phyloP scores from a whole-genome alignment of 2,329 filamentous ascomycete species.

The Cordyceps militaris region DNA sequence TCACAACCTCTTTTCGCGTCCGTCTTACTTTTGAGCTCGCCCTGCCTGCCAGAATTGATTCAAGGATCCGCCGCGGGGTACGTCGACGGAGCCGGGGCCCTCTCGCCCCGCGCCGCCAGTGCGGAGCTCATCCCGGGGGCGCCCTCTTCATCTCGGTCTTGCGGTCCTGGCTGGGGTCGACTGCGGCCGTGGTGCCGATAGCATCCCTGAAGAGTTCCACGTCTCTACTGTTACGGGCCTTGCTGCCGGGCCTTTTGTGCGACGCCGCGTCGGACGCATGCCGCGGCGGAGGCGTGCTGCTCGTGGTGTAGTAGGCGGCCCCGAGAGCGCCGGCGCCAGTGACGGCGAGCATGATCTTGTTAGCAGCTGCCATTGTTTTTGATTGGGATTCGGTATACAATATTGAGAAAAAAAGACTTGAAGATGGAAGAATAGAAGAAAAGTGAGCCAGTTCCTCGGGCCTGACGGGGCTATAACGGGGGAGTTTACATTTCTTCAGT shows the following conservation, averaged over 20 bases:
- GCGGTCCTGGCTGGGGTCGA: slow-evolving; percentile 13
- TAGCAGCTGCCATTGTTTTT: neutral
- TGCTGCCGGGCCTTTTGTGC: neutral
- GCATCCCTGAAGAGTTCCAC: neutral
- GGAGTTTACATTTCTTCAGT: no score
- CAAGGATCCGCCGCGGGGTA: no score
- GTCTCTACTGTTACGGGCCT: neutral
- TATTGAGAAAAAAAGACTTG: neutral
- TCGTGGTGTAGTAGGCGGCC: neutral
- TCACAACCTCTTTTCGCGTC: no score
- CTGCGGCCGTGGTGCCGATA: neutral
- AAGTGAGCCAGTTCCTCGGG: no score
- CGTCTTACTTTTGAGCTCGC: no score
- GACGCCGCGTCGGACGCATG: neutral
- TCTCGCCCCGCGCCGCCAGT: slow-evolving; percentile 24
- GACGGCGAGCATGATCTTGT: neutral
- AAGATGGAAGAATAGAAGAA: neutral
- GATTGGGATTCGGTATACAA: neutral
- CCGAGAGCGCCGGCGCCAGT: slow-evolving; percentile 4
- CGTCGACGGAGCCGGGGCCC: slow-evolving; percentile 21
- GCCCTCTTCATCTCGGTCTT: slow-evolving; percentile 17
- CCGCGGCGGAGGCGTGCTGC: neutral
- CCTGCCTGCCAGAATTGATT: no score
- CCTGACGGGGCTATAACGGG: no score
- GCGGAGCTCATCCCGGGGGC: slow-evolving; percentile 25